Evolutionary conservation across 331 rosid species (phyloP), one percentile per base, ranked within the genome.

Genomic region (Phaseolus coccineus): DNA sequence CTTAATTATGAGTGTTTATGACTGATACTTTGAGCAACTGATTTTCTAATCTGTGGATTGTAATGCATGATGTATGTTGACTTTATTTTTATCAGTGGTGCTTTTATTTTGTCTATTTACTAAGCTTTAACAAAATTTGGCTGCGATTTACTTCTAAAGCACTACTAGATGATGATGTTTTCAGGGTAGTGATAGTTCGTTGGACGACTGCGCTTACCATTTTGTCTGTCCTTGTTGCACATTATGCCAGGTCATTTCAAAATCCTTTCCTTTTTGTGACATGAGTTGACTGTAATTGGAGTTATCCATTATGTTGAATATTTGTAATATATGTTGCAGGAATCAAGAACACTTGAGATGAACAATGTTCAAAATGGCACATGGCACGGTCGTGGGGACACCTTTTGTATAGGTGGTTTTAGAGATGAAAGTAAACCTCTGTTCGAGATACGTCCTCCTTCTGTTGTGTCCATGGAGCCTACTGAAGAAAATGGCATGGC

Each of bases 311-410:
- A 10, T 63, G 53, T 69, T 80, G 64, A 84, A 48, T 48, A 75
- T 70, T 59, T 31, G 59, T 64, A 40, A 53, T 22, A 63, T 85
- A 72, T 75, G 1, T 39, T 71, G 70, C 88, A 95, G 98, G 99
- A 96, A 70, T 89, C 98, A 14, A 89, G 98, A 90, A 96, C 99
- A 72, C 67, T 96, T 72, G 97, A 96, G 84, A 93, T 96, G 87
- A 96, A 96, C 87, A 96, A 96, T 40, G 96, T 96, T 68, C 98
- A 96, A 84, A 96, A 90, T 40, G 99, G 99, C 40, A 93, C 85
- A 58, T 96, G 99, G 99, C 99, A 91, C 13, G 99, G 98, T 39
- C 90, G 99, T 33, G 97, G 99, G 0, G 97, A 89, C 81, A 91
- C 92, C 2, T 55, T 91, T 69, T 91, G 85, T 81, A 74, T 96